These are phyloP conservation scores for Coemansia sp. DNA, from an alignment of 192 early-diverging fungal species.

Conservation along the genomic window DNA sequence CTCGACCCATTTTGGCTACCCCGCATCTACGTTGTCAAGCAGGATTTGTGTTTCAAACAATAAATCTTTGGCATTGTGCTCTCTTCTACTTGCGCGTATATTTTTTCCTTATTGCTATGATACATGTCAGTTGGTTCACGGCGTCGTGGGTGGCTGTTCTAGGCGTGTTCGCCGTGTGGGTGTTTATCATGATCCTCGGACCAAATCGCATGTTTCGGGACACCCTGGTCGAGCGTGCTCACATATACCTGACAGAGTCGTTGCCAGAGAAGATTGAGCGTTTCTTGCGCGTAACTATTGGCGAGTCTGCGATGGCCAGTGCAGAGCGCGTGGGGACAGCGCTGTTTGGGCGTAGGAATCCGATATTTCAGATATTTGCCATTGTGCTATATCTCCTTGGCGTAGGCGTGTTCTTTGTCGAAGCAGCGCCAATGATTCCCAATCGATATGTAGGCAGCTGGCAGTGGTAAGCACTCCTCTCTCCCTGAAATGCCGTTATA, in stretches of 20 bases:
- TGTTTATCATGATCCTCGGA: slow-evolving; percentile 47
- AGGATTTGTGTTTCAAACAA: too few species aligned
- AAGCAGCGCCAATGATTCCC: slow-evolving; percentile 42
- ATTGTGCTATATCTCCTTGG: slow-evolving; percentile 38
- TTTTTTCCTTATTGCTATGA: too few species aligned
- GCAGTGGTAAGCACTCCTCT: slow-evolving; percentile 32
- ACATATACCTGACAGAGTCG: slow-evolving; percentile 15
- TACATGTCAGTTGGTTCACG: slow-evolving; percentile 15
- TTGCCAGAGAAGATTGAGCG: slow-evolving; percentile 18
- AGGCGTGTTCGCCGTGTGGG: slow-evolving; percentile 25
- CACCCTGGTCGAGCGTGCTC: slow-evolving; percentile 35
- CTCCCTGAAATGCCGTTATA: background rate
- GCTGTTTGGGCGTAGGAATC: slow-evolving; percentile 47
- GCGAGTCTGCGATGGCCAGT: slow-evolving; percentile 12
- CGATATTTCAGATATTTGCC: slow-evolving; percentile 41
- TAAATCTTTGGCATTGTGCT: too few species aligned
- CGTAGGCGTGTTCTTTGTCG: slow-evolving; percentile 30
- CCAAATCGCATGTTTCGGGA: slow-evolving; percentile 51
- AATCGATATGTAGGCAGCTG: slow-evolving; percentile 43
- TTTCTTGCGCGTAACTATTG: slow-evolving; percentile 11
- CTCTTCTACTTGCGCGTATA: too few species aligned
- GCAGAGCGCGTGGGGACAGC: slow-evolving; percentile 23
- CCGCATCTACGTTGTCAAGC: too few species aligned
- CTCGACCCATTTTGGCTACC: too few species aligned
- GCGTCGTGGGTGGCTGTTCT: slow-evolving; percentile 16